phyloP scores from a whole-genome alignment of 2,329 filamentous ascomycete species.

The Fusarium foetens region DNA sequence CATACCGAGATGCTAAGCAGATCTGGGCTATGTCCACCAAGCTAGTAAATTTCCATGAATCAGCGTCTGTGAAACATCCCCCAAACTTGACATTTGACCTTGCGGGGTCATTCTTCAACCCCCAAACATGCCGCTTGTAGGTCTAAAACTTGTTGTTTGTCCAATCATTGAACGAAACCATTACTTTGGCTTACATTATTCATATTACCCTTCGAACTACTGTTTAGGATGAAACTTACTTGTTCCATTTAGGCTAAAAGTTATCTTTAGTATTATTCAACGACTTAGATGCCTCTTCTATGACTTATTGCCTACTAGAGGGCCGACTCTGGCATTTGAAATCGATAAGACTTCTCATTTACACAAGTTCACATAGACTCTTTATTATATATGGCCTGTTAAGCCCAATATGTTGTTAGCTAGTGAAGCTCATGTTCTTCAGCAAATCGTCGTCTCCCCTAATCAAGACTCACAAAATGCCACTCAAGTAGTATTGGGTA shows the following conservation, averaged over 20 bases:
- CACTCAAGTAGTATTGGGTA: neutral
- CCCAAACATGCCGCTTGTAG: neutral
- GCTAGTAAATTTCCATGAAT: conserved; percentile 18
- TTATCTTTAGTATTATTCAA: neutral
- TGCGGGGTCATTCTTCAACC: neutral
- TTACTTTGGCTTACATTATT: neutral
- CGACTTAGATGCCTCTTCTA: neutral
- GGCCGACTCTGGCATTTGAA: neutral
- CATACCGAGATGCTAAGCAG: neutral
- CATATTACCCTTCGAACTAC: neutral
- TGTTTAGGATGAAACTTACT: neutral
- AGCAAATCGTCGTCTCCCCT: too few species aligned
- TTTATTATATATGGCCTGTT: too few species aligned
- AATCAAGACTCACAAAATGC: neutral
- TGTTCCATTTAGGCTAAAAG: neutral
- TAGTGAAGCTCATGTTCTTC: neutral
- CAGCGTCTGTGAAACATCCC: neutral
- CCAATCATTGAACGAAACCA: neutral
- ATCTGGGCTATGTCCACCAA: neutral
- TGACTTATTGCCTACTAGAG: neutral
- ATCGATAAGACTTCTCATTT: neutral
- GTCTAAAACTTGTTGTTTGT: neutral
- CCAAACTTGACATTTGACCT: neutral
- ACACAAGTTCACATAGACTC: neutral
- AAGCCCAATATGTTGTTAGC: fast-evolving